Conservation (phyloP, 208 protist genomes). For the Leishmania braziliensis region DNA sequence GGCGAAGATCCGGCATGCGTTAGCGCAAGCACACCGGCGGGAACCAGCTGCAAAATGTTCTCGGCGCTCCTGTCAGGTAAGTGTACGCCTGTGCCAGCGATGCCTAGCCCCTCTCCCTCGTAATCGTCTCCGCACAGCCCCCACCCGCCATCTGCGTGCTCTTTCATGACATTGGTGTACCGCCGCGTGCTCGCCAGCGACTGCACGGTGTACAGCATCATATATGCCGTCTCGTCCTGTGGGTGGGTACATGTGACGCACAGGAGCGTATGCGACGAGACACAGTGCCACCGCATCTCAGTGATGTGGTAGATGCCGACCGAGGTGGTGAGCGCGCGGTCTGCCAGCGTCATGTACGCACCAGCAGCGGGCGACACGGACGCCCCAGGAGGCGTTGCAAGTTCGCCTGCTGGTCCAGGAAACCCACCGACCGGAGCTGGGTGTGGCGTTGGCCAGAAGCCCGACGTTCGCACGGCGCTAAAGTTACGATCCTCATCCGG, state of each 20-base stretch:
- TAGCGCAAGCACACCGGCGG: conserved; percentile 51
- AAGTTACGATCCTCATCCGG: conserved; percentile 20
- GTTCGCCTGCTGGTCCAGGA: background rate
- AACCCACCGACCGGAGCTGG: conserved; percentile 6
- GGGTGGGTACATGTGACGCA: conserved; percentile 71
- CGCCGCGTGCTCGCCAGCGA: conserved; percentile 36
- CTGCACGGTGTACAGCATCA: conserved; percentile 77
- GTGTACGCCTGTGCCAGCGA: background rate
- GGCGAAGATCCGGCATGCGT: conserved; percentile 24
- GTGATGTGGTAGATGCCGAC: conserved; percentile 56
- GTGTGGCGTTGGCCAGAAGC: conserved; percentile 34
- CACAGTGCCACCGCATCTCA: conserved; percentile 67
- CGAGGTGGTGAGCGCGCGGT: conserved; percentile 55
- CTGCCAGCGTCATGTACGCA: conserved; percentile 34
- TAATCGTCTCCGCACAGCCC: conserved; percentile 22
- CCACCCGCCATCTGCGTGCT: conserved; percentile 28
- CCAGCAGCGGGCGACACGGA: background rate
- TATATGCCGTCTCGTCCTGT: conserved; percentile 32
- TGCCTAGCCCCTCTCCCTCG: conserved; percentile 13
- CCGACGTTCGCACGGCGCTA: conserved; percentile 19
- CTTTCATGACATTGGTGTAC: conserved; percentile 46
- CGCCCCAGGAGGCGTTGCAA: background rate
- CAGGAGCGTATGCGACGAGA: conserved; percentile 65
- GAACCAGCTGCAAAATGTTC: conserved; percentile 42
- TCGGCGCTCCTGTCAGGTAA: background rate